These are phyloP conservation scores for Cystobasidium slooffiae DNA, from an alignment of 1,284 basidiomycete genomes.

Conservation along the genomic window DNA sequence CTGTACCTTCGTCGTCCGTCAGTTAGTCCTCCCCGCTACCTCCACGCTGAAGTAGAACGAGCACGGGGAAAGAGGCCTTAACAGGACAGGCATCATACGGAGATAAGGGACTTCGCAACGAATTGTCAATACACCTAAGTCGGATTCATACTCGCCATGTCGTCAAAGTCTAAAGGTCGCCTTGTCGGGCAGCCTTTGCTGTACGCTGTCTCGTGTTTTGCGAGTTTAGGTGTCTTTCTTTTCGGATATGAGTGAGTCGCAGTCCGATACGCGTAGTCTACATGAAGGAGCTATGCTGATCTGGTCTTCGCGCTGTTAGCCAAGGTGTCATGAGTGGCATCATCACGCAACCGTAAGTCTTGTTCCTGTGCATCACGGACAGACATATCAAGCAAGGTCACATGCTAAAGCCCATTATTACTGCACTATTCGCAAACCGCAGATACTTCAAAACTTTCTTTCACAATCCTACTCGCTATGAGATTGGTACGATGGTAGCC, in stretches of 20 bases:
- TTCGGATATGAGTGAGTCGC: constrained; percentile 58
- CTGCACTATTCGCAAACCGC: not conserved
- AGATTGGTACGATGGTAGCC: constrained; percentile 74
- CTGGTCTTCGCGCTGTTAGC: constrained; percentile 24
- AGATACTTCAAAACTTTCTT: constrained; percentile 61
- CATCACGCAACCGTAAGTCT: constrained; percentile 68
- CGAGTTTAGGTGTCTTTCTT: constrained; percentile 83
- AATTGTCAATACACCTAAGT: not conserved
- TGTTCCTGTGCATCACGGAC: constrained; percentile 43
- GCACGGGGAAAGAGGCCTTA: too few species aligned
- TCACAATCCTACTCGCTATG: constrained; percentile 68
- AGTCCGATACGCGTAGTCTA: too few species aligned
- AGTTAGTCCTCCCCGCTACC: too few species aligned
- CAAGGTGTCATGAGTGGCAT: constrained; percentile 76
- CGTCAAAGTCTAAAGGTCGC: not conserved
- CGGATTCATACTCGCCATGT: not conserved
- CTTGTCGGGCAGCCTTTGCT: constrained; percentile 81
- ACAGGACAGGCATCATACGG: too few species aligned
- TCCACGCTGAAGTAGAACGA: too few species aligned
- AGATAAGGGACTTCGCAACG: too few species aligned
- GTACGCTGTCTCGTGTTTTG: constrained; percentile 80
- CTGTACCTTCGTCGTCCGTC: too few species aligned
- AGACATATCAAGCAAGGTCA: constrained; percentile 16
- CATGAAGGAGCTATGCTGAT: not conserved
- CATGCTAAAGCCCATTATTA: not conserved